Conservation (phyloP, 805 yeast genomes). For the Ogataea pilisensis region DNA sequence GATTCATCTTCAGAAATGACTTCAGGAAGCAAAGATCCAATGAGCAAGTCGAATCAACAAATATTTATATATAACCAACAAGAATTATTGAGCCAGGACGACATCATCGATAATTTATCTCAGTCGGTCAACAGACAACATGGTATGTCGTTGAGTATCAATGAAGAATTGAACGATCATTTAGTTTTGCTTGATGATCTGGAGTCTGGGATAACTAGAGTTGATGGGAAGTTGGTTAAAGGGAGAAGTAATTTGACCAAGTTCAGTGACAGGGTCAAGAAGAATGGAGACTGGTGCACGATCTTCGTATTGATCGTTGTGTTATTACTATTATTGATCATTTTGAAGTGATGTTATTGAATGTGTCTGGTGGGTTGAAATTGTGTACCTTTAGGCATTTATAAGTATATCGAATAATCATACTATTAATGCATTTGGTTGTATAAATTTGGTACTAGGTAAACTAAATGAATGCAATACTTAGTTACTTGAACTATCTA, state of each 20-base stretch:
- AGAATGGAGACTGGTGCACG: conserved; percentile 47
- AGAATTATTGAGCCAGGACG: conserved; percentile 43
- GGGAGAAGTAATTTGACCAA: conserved; percentile 38
- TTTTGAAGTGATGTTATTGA: conserved; percentile 36
- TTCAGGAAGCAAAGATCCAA: conserved; percentile 6
- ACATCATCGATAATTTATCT: conserved; percentile 36
- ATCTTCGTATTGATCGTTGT: conserved; percentile 42
- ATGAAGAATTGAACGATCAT: conserved; percentile 45
- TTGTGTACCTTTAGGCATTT: no score
- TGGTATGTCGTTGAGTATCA: conserved; percentile 42
- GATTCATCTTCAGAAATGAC: conserved; percentile 3
- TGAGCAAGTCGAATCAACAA: conserved; percentile 26
- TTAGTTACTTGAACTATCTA: no score
- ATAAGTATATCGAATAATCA: no score
- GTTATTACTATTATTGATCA: conserved; percentile 38
- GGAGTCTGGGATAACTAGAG: conserved; percentile 41
- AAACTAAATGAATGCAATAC: no score
- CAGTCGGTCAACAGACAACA: conserved; percentile 41
- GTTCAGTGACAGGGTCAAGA: conserved; percentile 39
- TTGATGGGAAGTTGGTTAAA: conserved; percentile 37
- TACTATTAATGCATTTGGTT: no score
- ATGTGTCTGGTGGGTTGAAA: not conserved
- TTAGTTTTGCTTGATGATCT: conserved; percentile 46
- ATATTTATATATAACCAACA: conserved; percentile 40
- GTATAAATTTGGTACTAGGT: no score